Evolutionary conservation across 768 basidiomycete genomes (phyloP), one percentile per base, ranked within the genome.

Genomic region (Panellus pusillus): DNA sequence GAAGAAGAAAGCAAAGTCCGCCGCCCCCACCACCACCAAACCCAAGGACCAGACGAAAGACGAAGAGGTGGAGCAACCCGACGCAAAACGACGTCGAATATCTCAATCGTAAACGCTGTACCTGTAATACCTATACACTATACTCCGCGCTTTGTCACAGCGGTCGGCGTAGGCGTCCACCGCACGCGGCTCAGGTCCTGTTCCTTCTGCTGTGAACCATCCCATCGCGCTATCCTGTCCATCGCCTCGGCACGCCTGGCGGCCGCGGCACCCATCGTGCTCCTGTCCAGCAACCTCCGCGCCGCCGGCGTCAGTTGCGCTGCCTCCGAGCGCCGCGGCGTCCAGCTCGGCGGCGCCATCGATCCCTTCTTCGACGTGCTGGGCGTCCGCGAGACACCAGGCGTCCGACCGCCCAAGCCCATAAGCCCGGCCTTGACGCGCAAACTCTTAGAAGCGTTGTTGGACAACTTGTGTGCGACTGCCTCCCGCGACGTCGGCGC

Each of bases 221-320:
- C 80, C 87, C 89, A 89, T 4, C 78, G 72, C 5, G 82, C 75
- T 17, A 71, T 66, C 53, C 70, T 75, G 35, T 79, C 81, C 83
- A 86, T 86, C 9, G 77, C 83, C n/a, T 88, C 89, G 12, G 82
- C 80, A 53, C 89, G 77, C 61, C 82, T 77, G 20, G 76, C 63
- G 12, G 82, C 85, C 11, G 82, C 81, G 9, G 81, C 82, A 17
- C 85, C 80, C 74, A 83, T 74, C 0, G 87, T 83, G 7, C 83
- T 86, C 61, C 87, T 75, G 61, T 93, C 83, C 57, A 97, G 71
- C 40, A 97, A 65, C 55, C 86, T 75, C 65, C 77, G 81, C 20
- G 84, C 94, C 24, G 94, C 94, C n/a, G 93, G 93, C 0, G 93
- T 95, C 58, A 96, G 68, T 55, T 79, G 82, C 9, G 83, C 72